Base-by-base conservation (phyloP, 176 grass and related monocot genomes). In the Tillandsia leiboldiana region DNA sequence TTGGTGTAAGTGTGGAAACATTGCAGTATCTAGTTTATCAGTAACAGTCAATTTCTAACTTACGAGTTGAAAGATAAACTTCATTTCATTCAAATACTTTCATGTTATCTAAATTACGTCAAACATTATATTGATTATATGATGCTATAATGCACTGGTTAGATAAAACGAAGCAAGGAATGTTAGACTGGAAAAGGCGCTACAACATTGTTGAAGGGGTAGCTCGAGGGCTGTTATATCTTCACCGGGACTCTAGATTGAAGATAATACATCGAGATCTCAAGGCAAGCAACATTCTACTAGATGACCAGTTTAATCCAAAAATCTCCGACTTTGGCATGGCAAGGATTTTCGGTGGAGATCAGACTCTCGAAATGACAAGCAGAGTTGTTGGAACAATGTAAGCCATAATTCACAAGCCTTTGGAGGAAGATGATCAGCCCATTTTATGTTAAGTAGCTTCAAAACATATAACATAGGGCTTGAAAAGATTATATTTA, bases 321-420 rank as follows among this genome's bases (percentile, higher is more conserved):
- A 90, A 90, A 51, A 90, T 90, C 73, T 90, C 87, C 20, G 87
- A 90, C 72, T 90, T 90, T 8, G 84, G 88, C 8, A 91, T 84
- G 70, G 84, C 81, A 65, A 84, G 84, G 69, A 87, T 87, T 2
- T 90, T 86, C 28, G 26, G 68, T 12, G 48, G 70, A 0, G 70
- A 71, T 10, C 26, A 83, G 12, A 23, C 65, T n/a, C 58, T 73
- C 54, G 87, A 12, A 80, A 86, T 49, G 18, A 86, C 79, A 9
- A 67, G 49, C 3, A 74, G 68, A 3, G 72, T 86, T 80, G 79
- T 77, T 2, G 76, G 87, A 26, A 90, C 87, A 9, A 79, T 82
- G 83, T 90, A 18, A 83, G 80, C 75, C 73, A 79, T 65, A 59
- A 15, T 59, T 18, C 54, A 20, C 2, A 12, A 3, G 53, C 3